Percentiles rank a stretch among this genome's conserved stretches.
Evolutionary conservation across 768 basidiomycete species (phyloP).

Genomic region (Naganishia vaughanmartiniae): DNA sequence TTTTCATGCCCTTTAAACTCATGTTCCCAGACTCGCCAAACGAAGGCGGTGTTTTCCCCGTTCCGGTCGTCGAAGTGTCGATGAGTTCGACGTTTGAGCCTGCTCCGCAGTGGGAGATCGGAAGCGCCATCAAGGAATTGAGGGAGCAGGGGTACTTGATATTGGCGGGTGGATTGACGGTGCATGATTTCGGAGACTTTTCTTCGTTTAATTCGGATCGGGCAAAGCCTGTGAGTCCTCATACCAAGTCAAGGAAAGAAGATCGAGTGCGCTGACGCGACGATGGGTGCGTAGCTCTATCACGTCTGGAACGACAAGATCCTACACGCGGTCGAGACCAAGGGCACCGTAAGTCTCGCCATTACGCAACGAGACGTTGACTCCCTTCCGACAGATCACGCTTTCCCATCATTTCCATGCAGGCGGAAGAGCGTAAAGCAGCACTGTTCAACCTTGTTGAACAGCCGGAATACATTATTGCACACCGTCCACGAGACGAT

Average conservation of each 20-base stretch:
- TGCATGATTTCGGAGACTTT: conserved; percentile 29
- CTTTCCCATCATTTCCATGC: not conserved
- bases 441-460: conserved; percentile 13
- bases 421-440: conserved; percentile 24
- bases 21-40: conserved; percentile 59
- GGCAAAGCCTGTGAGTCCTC: conserved; percentile 24
- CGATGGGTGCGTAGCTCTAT: not conserved
- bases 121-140: conserved; percentile 10
- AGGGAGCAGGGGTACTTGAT: conserved; percentile 26
- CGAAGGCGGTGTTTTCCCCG: conserved; percentile 60
- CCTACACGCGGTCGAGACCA: conserved; percentile 14
- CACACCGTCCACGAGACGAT: conserved; percentile 9
- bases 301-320: conserved; percentile 28
- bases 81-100: conserved; percentile 24
- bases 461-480: conserved; percentile 24
- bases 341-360: conserved; percentile 6
- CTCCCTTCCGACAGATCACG: not conserved
- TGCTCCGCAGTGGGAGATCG: conserved; percentile 25
- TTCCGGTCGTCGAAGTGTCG: conserved; percentile 69
- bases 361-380: not conserved
- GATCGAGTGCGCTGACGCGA: too few relatives aligned
- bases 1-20: conserved; percentile 72
- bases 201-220: conserved; percentile 17
- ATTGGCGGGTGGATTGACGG: conserved; percentile 18
- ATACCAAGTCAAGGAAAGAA: too few relatives aligned